Evolutionary conservation across 352 stramenopile genomes (phyloP), one percentile per base, ranked within the genome.

Genomic region (Globisporangium nagaii): DNA sequence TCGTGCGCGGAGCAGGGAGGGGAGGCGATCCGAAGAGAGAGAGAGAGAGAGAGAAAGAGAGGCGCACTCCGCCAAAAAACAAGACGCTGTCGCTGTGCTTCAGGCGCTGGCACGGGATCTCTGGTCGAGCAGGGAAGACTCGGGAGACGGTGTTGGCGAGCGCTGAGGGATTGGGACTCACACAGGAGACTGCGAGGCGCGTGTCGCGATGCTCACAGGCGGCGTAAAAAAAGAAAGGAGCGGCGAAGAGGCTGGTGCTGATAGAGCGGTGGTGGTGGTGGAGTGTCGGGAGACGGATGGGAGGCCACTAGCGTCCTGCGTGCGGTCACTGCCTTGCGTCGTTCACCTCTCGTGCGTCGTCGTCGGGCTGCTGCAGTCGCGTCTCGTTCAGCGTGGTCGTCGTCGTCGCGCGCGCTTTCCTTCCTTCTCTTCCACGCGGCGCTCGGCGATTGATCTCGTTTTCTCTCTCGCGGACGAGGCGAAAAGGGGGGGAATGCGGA

Each of bases 341-440:
- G 8, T 15, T 44, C 17, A 30, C n/a, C 22, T 44, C 24, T 25
- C 28, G 17, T n/a, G 31, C n/a, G 45, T 43, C 35, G 40, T 46
- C 40, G n/a, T n/a, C n/a, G n/a, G n/a, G n/a, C n/a, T n/a, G n/a
- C 20, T 45, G 39, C 20, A 25, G 19, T 45, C 39, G 39, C n/a
- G n/a, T n/a, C n/a, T n/a, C n/a, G n/a, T n/a, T 45, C 8, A 17
- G 39, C 20, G 22, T 30, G 22, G 9, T 36, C 20, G 39, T 45
- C 39, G 39, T 45, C 39, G 39, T 24, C 24, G 28, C 35, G 31
- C 47, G 30, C 45, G 45, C 25, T 25, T 43, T 39, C 28, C 46
- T 42, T 53, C 47, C 35, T 53, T 43, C 31, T 53, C 47, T 32
- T 43, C 47, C 20, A 53, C 47, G 47, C 47, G 47, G 47, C 47